Evolutionary conservation across 2,329 filamentous ascomycete species (phyloP), one percentile per base, ranked within the genome.

Genomic region (Fusarium tupiense): DNA sequence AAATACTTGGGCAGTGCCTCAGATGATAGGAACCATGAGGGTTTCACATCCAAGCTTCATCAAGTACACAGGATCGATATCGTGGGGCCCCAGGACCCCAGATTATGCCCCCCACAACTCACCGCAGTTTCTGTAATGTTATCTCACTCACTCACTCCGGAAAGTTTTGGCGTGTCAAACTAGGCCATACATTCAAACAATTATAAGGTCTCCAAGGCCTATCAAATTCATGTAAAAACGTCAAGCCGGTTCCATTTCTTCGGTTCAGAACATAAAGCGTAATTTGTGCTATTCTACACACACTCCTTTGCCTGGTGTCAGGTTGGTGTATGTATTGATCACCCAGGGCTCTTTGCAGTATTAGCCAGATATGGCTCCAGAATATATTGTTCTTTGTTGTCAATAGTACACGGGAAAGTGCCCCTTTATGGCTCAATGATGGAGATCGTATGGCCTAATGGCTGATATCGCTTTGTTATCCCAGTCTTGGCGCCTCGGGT

Each of bases 11-110:
- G 35, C 8, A 9, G 20, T 33, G 19, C 17, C 19, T 10, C n/a
- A 9, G 49, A 53, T 22, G 20, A 20, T 22, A 37, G 8, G 12
- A 54, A 40, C 31, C 26, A 40, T 26, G 31, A 54, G 26, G 24
- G 29, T n/a, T 29, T n/a, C 16, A 12, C 24, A 44, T 17, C n/a
- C 17, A 64, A 29, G 47, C 33, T n/a, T 24, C 22, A 49, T 37
- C 35, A 52, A 59, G 26, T 17, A 40, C 37, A 37, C 31, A 44
- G 24, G 26, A 47, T 59, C 20, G 41, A 66, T 61, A 76, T 79
- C 78, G 79, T 68, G 79, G 79, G 79, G 79, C 79, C 79, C 79
- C 79, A 64, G 53, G 59, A 59, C 57, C 63, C 64, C 60, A 35
- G 69, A 50, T 70, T 54, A 64, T 65, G 46, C 65, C 74, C 71